Base-by-base conservation (phyloP, 2,329 filamentous ascomycete genomes). In the Aspergillus awamori region DNA sequence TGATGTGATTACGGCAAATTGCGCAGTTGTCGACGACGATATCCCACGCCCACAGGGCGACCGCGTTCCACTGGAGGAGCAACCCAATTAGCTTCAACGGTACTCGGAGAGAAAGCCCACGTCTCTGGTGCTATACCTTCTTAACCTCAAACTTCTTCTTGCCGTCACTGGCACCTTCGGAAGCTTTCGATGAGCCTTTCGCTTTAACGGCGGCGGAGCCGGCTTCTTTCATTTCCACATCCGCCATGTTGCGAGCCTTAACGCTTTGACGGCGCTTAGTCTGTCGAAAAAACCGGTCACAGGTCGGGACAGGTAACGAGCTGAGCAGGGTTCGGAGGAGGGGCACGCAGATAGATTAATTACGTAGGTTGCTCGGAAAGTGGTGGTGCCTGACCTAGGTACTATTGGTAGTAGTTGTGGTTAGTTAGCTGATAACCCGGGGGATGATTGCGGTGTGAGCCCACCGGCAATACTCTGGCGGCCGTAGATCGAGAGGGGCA, bases 11-110 rank as follows among this genome's bases (percentile, higher is more conserved):
- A 76, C 95, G 87, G 84, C 95, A 99, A 76, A 99, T 99, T 72
- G 95, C 95, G 77, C 95, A 99, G 85, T 99, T 99, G 81, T 99
- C 95, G 63, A 99, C 95, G 33, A 98, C 93, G 62, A 99, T 99
- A 76, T 99, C 95, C 95, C 95, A 99, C 0, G 95, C 95, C 95
- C 95, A 99, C 2, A 99, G 85, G 43, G 95, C 93, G 55, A 99
- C 95, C 0, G 95, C 95, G 72, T 98, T 98, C 95, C 95, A 99
- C 94, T 97, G 72, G 47, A 65, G 28, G 70, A 67, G 70, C 66
- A 48, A 61, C 28, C 26, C 41, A n/a, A 33, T 56, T 30, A 41
- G 52, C 26, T 41, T 39, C n/a, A 57, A 61, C 48, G n/a, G 47
- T 47, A 33, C 26, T 38, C 28, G 17, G 49, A 10, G 39, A 8